A percentile compares a stretch with the other conserved stretches of the same genome.
These are phyloP conservation scores for Phytophthora agathidicida DNA, from an alignment of 352 stramenopile species.

Conservation along the genomic window DNA sequence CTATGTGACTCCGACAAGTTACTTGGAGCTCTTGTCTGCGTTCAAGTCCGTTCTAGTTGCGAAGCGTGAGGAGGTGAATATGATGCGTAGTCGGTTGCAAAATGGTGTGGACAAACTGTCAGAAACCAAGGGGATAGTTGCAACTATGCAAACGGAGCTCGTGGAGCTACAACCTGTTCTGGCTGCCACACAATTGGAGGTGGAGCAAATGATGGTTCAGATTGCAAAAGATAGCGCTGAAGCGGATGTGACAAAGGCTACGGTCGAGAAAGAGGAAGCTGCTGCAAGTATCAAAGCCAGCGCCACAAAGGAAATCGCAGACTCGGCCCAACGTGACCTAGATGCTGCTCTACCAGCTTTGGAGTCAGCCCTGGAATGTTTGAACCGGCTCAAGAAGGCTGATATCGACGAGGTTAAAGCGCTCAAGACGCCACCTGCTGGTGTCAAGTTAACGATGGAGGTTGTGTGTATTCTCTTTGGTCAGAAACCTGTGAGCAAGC, in stretches of 20 bases:
- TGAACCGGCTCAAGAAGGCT: slow-evolving; percentile 91
- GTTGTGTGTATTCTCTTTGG: slow-evolving; percentile 92
- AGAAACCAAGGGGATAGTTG: slow-evolving; percentile 81
- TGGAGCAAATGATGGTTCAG: slow-evolving; percentile 92
- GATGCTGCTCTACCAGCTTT: slow-evolving; percentile 88
- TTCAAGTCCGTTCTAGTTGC: slow-evolving; percentile 90
- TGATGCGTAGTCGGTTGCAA: slow-evolving; percentile 82
- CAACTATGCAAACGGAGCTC: slow-evolving; percentile 86
- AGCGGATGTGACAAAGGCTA: slow-evolving; percentile 87
- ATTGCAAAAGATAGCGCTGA: slow-evolving; percentile 91
- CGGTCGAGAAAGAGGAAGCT: slow-evolving; percentile 89
- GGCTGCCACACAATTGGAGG: slow-evolving; percentile 77
- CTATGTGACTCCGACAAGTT: slow-evolving; percentile 94
- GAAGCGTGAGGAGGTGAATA: slow-evolving; percentile 92
- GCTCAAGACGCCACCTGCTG: slow-evolving; percentile 89
- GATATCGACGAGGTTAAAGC: slow-evolving; percentile 94
- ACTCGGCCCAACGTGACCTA: slow-evolving; percentile 88
- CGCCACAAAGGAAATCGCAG: slow-evolving; percentile 90
- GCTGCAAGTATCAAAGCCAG: slow-evolving; percentile 86
- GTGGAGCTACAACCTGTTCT: slow-evolving; percentile 85
- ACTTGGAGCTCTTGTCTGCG: slow-evolving; percentile 91
- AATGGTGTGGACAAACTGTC: slow-evolving; percentile 90
- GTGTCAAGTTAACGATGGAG: slow-evolving; percentile 94
- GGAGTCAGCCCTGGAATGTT: slow-evolving; percentile 85
- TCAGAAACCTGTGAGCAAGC: slow-evolving; percentile 89